Evolutionary conservation across 2,329 filamentous ascomycete genomes (phyloP).

Genomic region (Xylaria sp.): DNA sequence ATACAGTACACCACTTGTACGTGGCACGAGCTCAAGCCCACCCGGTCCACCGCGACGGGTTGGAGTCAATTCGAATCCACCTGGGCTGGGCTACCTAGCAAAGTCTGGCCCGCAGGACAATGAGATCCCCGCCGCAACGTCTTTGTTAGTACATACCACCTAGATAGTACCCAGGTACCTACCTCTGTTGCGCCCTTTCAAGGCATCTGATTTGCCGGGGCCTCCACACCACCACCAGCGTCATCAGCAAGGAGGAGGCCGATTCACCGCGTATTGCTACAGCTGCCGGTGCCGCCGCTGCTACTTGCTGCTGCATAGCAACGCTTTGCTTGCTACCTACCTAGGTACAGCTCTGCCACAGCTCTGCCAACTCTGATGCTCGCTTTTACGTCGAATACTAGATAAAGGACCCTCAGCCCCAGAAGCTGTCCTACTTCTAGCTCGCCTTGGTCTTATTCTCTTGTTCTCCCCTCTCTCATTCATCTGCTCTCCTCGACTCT

Average conservation of each 20-base stretch:
- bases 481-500: conserved; percentile 28
- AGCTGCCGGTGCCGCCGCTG: conserved; percentile 36
- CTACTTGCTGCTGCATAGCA: conserved; percentile 34
- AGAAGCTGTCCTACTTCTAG: conserved; percentile 37
- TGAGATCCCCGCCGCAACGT: conserved; percentile 31
- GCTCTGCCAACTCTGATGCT: conserved; percentile 32
- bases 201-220: conserved; percentile 37
- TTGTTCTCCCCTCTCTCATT: conserved; percentile 39
- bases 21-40: conserved; percentile 23
- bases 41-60: conserved; percentile 15
- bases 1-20: conserved; percentile 18
- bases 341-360: too few relatives aligned
- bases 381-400: conserved; percentile 30
- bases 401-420: conserved; percentile 39
- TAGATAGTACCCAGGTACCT: too few relatives aligned
- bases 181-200: conserved; percentile 6
- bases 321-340: conserved; percentile 30
- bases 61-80: conserved; percentile 13
- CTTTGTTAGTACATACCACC: conserved; percentile 34
- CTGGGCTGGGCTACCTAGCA: background rate
- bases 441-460: conserved; percentile 40
- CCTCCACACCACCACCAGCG: conserved; percentile 39
- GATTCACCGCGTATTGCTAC: conserved; percentile 35
- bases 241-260: conserved; percentile 24
- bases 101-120: conserved; percentile 23